phyloP scores from a whole-genome alignment of 1,284 basidiomycete species.

The Blastosporella zonata region DNA sequence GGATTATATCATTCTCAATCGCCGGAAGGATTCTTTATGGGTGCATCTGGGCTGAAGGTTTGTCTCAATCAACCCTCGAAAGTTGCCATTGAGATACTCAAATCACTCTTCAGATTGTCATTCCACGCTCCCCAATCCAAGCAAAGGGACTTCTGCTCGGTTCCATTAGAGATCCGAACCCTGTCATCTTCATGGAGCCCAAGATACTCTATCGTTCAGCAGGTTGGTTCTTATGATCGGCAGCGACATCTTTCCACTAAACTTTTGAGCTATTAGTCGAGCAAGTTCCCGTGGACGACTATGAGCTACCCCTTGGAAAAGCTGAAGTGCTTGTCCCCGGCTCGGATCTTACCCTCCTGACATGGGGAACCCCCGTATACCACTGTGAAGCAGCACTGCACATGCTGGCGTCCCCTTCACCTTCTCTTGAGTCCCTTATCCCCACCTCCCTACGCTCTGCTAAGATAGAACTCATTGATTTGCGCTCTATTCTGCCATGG shows the following conservation, averaged over 20 bases:
- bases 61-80: slow-evolving; percentile 4
- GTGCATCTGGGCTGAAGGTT: slow-evolving; percentile 87
- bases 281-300: slow-evolving; percentile 90
- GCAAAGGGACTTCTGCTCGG: slow-evolving; percentile 88
- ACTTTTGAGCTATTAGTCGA: slow-evolving; percentile 54
- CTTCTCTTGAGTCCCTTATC: slow-evolving; percentile 64
- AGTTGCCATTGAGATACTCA: slow-evolving; percentile 5
- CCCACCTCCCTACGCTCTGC: slow-evolving; percentile 68
- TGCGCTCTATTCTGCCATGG: slow-evolving; percentile 89
- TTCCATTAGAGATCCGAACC: slow-evolving; percentile 89
- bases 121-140: slow-evolving; percentile 91
- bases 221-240: slow-evolving; percentile 34
- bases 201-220: slow-evolving; percentile 87
- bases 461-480: slow-evolving; percentile 86
- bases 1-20: slow-evolving; percentile 94
- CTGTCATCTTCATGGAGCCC: slow-evolving; percentile 93
- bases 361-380: slow-evolving; percentile 92
- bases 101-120: slow-evolving; percentile 61
- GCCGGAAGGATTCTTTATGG: slow-evolving; percentile 93
- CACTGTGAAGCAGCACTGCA: slow-evolving; percentile 81
- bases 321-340: slow-evolving; percentile 79
- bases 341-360: slow-evolving; percentile 81
- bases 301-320: slow-evolving; percentile 71
- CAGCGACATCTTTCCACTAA: not conserved
- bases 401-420: slow-evolving; percentile 65